Base-by-base conservation (phyloP, 768 basidiomycete species). In the Lactifluus rugatus region DNA sequence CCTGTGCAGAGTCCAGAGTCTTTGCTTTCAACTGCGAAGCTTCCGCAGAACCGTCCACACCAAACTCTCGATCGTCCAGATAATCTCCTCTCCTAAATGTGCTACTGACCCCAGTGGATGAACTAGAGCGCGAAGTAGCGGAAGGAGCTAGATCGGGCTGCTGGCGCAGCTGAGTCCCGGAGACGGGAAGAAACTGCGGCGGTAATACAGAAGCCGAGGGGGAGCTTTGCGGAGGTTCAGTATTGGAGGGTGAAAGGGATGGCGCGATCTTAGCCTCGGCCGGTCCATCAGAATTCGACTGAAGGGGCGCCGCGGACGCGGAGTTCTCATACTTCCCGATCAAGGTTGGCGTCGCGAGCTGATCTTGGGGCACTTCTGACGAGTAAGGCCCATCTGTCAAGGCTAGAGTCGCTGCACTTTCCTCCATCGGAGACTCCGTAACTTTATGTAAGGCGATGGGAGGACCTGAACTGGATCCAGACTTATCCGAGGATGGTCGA, bases 31-130 rank as follows among this genome's bases (percentile, higher is more conserved):
- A 66, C 71, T 68, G 61, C 48, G 41, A 55, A 62, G 47, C 23
- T 54, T 63, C 65, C 39, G 41, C 37, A 56, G 59, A 60, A 48
- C 54, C 59, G 16, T 64, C 66, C 4, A 67, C 66, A 11, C 68
- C 70, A 37, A 68, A 68, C 45, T 72, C 68, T 7, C 63, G 46
- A n/a, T 66, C 64, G 14, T 68, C 57, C 2, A 65, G 42, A 45
- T 64, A 64, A 48, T 66, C 63, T 3, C 60, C 60, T 57, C 51
- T 57, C 47, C 49, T 54, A 48, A 65, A 64, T 2, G 49, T 7
- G 34, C 42, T 59, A 32, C 53, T 60, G 16, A 36, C 48, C 16
- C 46, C 58, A 26, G 61, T 49, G 16, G 60, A 56, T 32, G 57
- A 39, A 47, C 52, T 60, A 9, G 37, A 31, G 21, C 61, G 63